phyloP scores from a whole-genome alignment of 1,139 yeast genomes.

The Nematodospora anomalae region DNA sequence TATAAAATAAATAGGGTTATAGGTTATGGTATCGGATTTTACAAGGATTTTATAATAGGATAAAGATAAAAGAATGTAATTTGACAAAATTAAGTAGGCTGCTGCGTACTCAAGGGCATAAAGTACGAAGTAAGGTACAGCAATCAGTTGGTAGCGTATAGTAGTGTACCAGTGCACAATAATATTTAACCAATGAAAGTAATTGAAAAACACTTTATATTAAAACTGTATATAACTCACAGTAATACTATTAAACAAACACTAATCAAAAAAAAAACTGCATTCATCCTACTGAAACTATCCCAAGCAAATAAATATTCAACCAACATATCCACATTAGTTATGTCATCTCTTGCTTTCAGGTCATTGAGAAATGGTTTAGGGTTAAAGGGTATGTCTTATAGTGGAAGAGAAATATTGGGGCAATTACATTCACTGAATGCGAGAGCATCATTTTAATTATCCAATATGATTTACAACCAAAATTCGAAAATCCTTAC shows the following conservation, averaged over 20 bases:
- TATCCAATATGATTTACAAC: no score
- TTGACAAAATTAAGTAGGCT: no score
- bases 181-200: conserved; percentile 24
- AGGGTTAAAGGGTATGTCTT: conserved; percentile 41
- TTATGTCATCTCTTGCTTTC: conserved; percentile 47
- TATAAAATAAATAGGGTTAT: conserved; percentile 42
- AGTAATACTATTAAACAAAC: conserved; percentile 3
- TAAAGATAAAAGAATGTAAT: no score
- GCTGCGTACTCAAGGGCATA: no score
- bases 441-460: no score
- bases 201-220: conserved; percentile 17
- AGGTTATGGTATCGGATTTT: conserved; percentile 1
- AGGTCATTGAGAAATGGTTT: conserved; percentile 56
- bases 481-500: conserved; percentile 9
- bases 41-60: not conserved
- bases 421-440: no score
- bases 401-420: no score
- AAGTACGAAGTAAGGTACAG: no score
- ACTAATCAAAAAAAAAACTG: conserved; percentile 10
- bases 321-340: conserved; percentile 10
- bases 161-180: not conserved
- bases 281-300: conserved; percentile 1
- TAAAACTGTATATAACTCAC: conserved; percentile 10
- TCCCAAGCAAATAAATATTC: conserved; percentile 5
- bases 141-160: not conserved